A percentile compares a stretch with the other conserved stretches of the same genome.
phyloP scores from a whole-genome alignment of 176 grass and related monocot genomes.

The Aegilops sharonensis region DNA sequence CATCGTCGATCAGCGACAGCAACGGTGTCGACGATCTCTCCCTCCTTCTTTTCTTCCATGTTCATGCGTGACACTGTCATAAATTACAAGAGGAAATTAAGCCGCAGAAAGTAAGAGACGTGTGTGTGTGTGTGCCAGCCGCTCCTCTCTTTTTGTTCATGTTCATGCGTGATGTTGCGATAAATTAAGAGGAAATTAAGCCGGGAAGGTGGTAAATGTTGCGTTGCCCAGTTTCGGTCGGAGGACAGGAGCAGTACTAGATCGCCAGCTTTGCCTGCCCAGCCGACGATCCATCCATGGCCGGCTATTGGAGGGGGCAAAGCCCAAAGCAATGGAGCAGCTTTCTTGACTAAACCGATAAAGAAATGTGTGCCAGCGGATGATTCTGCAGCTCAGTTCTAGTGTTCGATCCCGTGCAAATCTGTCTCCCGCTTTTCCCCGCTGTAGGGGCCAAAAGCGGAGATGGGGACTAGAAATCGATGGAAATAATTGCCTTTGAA shows the following conservation, averaged over 20 bases:
- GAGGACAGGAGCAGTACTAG: neutral
- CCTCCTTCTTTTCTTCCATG: too few relatives aligned
- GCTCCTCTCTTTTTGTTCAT: neutral
- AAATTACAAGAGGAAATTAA: neutral
- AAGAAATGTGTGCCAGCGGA: constrained; percentile 14
- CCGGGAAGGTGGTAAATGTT: neutral
- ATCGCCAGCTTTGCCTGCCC: neutral
- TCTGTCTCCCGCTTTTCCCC: neutral
- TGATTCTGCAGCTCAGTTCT: constrained; percentile 26
- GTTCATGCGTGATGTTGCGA: too few relatives aligned
- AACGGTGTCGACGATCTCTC: neutral
- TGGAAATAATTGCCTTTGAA: constrained; percentile 19
- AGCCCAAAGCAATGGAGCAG: neutral
- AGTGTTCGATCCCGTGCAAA: constrained; percentile 14
- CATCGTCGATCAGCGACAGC: constrained; percentile 27
- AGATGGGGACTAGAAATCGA: constrained; percentile 13
- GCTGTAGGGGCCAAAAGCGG: neutral
- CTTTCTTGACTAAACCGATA: constrained; percentile 42
- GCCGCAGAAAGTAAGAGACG: neutral
- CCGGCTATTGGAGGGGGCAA: neutral
- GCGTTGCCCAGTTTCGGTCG: neutral
- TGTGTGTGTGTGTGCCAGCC: too few relatives aligned
- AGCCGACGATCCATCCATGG: neutral
- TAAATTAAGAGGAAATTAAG: too few relatives aligned
- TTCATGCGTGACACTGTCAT: neutral